Evolutionary conservation across 768 basidiomycete genomes (phyloP).

Genomic region (Boletus reticulatus): DNA sequence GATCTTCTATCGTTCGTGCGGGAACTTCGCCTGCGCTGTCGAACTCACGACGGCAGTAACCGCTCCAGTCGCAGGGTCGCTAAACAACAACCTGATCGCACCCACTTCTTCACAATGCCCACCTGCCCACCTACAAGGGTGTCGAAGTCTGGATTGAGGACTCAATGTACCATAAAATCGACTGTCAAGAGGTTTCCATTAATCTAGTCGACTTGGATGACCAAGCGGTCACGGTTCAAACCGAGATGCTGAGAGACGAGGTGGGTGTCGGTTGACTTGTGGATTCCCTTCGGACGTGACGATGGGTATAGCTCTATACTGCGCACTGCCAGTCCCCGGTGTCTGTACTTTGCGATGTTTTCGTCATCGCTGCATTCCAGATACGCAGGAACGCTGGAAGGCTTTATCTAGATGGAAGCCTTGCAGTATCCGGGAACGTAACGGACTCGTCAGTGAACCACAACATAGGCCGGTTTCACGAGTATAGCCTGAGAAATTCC

Average conservation of each 20-base stretch:
- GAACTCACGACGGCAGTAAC: too few relatives aligned
- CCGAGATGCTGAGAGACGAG: constrained; percentile 7
- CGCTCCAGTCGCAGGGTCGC: not conserved
- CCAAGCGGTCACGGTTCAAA: constrained; percentile 6
- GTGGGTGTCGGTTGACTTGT: not conserved
- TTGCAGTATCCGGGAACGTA: not conserved
- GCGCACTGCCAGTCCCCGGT: constrained; percentile 16
- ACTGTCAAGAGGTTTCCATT: constrained; percentile 1
- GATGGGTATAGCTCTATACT: constrained; percentile 6
- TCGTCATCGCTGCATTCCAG: not conserved
- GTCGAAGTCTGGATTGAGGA: constrained; percentile 21
- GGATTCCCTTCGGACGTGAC: not conserved
- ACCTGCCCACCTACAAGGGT: constrained; percentile 13
- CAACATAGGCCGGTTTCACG: not conserved
- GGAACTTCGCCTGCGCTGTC: too few relatives aligned
- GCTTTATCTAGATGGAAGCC: constrained; percentile 10
- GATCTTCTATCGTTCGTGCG: too few relatives aligned
- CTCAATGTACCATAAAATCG: constrained; percentile 5
- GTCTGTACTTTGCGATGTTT: constrained; percentile 19
- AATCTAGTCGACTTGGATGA: constrained; percentile 9
- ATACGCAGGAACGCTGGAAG: constrained; percentile 9
- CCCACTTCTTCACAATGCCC: constrained; percentile 3
- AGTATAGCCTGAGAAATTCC: constrained; percentile 9
- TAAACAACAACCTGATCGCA: not conserved
- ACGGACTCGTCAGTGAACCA: constrained; percentile 7